Evolutionary conservation across 768 basidiomycete species (phyloP).

Genomic region (Tricholoma hemisulphureum): DNA sequence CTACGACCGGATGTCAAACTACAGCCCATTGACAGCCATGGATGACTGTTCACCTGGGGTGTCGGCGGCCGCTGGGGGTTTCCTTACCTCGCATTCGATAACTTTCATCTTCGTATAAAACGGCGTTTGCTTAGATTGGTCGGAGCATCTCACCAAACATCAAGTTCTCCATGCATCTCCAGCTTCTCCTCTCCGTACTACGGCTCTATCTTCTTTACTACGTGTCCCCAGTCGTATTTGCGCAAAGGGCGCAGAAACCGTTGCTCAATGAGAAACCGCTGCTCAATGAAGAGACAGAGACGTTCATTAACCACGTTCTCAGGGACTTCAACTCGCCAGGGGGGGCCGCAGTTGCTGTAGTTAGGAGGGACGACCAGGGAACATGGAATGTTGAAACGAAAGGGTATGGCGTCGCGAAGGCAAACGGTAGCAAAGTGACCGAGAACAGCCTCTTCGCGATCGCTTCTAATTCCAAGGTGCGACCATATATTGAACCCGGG

Average conservation of each 20-base stretch:
- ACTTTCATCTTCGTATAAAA: neutral
- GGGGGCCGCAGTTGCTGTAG: constrained; percentile 29
- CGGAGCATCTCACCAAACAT: neutral
- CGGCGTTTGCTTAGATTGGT: neutral
- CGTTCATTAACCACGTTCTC: constrained; percentile 22
- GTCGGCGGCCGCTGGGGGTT: neutral
- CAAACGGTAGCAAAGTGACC: constrained; percentile 21
- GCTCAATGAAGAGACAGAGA: constrained; percentile 19
- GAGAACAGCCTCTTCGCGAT: constrained; percentile 27
- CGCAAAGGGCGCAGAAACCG: neutral
- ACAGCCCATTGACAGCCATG: neutral
- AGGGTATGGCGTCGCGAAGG: constrained; percentile 29
- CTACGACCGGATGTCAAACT: no score
- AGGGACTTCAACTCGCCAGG: constrained; percentile 26
- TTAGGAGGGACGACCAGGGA: constrained; percentile 18
- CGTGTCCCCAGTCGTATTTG: neutral
- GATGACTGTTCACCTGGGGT: neutral
- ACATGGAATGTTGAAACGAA: constrained; percentile 30
- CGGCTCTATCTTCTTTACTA: constrained; percentile 2
- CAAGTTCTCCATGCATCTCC: neutral
- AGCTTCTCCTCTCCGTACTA: neutral
- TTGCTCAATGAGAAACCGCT: no score
- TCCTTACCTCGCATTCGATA: neutral
- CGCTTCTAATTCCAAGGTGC: constrained; percentile 32
- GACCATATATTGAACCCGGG: neutral